Evolutionary conservation across 805 yeast species (phyloP).

Genomic region (Millerozyma miso): DNA sequence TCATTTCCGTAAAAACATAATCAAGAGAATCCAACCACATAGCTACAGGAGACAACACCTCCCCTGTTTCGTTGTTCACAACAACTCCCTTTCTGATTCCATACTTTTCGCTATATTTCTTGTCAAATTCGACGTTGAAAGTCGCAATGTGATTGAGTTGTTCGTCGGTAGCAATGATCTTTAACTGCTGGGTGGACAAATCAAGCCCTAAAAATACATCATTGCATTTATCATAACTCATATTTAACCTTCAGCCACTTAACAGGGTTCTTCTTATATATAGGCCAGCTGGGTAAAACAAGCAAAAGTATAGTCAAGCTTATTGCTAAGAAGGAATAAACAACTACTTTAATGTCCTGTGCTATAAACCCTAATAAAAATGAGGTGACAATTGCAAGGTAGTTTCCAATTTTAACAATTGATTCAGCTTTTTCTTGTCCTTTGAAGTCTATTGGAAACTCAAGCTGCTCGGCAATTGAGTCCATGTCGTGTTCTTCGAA

Average conservation of each 20-base stretch:
- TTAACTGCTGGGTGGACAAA: conserved; percentile 85
- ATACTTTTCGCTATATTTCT: conserved; percentile 52
- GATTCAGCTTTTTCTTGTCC: conserved; percentile 47
- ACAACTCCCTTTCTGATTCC: conserved; percentile 72
- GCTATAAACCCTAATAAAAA: conserved; percentile 45
- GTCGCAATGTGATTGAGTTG: conserved; percentile 50
- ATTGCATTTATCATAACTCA: conserved; percentile 8
- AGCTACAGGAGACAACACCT: conserved; percentile 74
- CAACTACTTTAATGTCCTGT: conserved; percentile 38
- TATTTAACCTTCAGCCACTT: conserved; percentile 42
- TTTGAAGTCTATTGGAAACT: conserved; percentile 46
- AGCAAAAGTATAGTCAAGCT: conserved; percentile 25
- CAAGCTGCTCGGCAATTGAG: conserved; percentile 8
- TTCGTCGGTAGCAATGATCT: conserved; percentile 61
- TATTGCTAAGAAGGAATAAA: conserved; percentile 34
- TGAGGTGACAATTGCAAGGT: conserved; percentile 33
- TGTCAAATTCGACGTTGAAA: conserved; percentile 69
- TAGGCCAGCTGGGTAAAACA: conserved; percentile 57
- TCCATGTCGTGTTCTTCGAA: not conserved
- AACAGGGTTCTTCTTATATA: conserved; percentile 46
- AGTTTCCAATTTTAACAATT: conserved; percentile 20
- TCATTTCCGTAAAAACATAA: conserved; percentile 50
- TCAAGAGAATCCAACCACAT: conserved; percentile 90
- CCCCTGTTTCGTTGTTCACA: conserved; percentile 48
- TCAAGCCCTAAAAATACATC: conserved; percentile 68